Base-by-base conservation (phyloP, 2,329 filamentous ascomycete species). In the Cercospora sp. region DNA sequence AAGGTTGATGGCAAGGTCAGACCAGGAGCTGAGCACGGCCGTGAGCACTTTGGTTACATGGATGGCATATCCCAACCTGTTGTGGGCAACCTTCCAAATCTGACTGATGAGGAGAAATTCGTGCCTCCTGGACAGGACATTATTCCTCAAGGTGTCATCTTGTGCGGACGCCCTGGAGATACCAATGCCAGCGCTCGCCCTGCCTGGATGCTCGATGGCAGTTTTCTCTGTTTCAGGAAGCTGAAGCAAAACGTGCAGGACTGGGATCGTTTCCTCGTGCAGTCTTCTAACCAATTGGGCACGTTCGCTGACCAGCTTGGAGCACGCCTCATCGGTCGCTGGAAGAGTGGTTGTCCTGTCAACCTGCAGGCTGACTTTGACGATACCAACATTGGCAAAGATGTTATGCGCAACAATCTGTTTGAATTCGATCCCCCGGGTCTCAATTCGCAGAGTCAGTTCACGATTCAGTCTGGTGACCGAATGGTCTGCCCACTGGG, bases 181-280 rank as follows among this genome's bases (percentile, higher is more conserved):
- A 5, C n/a, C 1, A 68, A 71, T 10, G 64, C 68, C 1, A 59
- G 65, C 16, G 34, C 40, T 10, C 73, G 66, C 12, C 75, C 81
- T 53, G 66, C 72, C 1, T 84, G 82, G 82, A 80, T 81, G 30
- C 72, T 78, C 2, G 81, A 84, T 60, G 82, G 82, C 4, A 83
- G 81, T 69, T 82, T 82, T 66, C 75, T 84, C 9, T 80, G 77
- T 32, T 81, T 84, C 71, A 81, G 82, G 12, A 80, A 83, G 57
- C 76, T 84, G 3, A 75, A 79, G 62, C 82, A 84, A 68, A 77
- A 81, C 4, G 82, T 84, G 5, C 81, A 80, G 1, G 82, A 83
- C 57, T 84, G 82, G 59, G 73, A 84, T 63, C 74, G 76, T 6
- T 82, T 81, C 70, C 66, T 82, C 13, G 73, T 80, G 24, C 70